These are phyloP conservation scores for Aspergillus terreus DNA, from an alignment of 2,329 filamentous ascomycete species.

Conservation along the genomic window DNA sequence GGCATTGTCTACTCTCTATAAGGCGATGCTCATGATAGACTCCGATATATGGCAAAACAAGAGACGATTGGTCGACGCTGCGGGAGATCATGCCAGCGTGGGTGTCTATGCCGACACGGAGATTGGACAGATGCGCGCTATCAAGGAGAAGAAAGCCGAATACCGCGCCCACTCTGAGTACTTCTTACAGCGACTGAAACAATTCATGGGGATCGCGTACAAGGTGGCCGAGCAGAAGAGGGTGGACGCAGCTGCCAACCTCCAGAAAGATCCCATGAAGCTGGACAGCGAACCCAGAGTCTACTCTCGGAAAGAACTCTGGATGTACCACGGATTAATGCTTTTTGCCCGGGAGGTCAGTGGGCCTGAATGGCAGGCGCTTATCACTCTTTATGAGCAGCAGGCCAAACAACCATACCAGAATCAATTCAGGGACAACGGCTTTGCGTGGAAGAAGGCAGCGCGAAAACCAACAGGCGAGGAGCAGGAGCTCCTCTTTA, in stretches of 20 bases:
- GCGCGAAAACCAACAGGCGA: conserved; percentile 72
- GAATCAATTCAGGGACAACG: conserved; percentile 74
- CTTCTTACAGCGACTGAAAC: conserved; percentile 75
- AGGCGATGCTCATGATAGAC: conserved; percentile 90
- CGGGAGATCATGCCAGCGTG: conserved; percentile 35
- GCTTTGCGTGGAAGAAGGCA: conserved; percentile 74
- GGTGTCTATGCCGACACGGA: conserved; percentile 69
- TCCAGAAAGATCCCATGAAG: conserved; percentile 49
- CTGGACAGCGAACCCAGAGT: conserved; percentile 70
- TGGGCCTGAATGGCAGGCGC: conserved; percentile 71
- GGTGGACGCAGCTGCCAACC: conserved; percentile 54
- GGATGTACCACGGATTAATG: conserved; percentile 83
- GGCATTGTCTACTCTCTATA: conserved; percentile 77
- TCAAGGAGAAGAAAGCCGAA: conserved; percentile 90
- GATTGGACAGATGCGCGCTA: conserved; percentile 79
- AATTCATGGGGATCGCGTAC: conserved; percentile 79
- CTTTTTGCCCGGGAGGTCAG: conserved; percentile 87
- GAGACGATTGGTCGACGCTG: conserved; percentile 46
- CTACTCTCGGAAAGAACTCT: conserved; percentile 67
- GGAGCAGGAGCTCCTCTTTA: conserved; percentile 83
- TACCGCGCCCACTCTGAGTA: conserved; percentile 71
- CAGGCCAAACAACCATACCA: conserved; percentile 74
- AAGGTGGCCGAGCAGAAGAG: conserved; percentile 70
- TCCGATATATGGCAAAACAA: conserved; percentile 64
- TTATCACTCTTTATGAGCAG: conserved; percentile 77